These are phyloP conservation scores for Heliamphora ciliata DNA, from an alignment of 179 eudicot genomes.

Conservation along the genomic window DNA sequence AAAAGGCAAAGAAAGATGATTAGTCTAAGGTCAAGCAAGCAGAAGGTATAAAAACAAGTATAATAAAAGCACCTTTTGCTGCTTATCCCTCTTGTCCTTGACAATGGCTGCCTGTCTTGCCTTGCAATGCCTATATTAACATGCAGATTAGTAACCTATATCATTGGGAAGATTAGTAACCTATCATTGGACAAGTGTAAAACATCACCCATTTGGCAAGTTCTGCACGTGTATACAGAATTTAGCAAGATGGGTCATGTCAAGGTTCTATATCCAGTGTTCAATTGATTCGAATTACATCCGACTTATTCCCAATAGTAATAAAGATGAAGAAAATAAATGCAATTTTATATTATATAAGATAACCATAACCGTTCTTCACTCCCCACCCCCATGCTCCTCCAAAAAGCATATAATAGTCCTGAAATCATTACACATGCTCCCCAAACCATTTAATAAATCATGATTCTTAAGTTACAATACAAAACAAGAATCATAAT, in stretches of 20 bases:
- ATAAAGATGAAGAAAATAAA: too few relatives aligned
- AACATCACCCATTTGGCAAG: neutral
- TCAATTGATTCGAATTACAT: neutral
- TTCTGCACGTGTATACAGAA: neutral
- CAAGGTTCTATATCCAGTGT: neutral
- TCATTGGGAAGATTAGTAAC: neutral
- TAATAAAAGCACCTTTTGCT: conserved; percentile 55
- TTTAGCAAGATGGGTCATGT: neutral
- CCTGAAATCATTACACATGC: neutral
- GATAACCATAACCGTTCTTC: neutral
- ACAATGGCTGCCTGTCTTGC: conserved; percentile 77
- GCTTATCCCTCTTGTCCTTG: conserved; percentile 91
- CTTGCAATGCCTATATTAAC: conserved; percentile 68
- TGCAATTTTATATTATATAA: neutral
- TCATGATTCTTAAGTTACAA: neutral
- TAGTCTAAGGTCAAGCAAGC: neutral
- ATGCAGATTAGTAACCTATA: conserved; percentile 8
- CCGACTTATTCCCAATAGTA: neutral
- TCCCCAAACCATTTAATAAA: neutral
- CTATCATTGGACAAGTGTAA: neutral
- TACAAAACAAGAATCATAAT: neutral
- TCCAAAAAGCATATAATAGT: neutral
- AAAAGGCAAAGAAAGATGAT: conserved; percentile 3
- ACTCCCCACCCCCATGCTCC: neutral
- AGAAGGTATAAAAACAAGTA: neutral